Evolutionary conservation across 441 rosid species (phyloP), one percentile per base, ranked within the genome.

Genomic region (Pelargonium cotyledonis): DNA sequence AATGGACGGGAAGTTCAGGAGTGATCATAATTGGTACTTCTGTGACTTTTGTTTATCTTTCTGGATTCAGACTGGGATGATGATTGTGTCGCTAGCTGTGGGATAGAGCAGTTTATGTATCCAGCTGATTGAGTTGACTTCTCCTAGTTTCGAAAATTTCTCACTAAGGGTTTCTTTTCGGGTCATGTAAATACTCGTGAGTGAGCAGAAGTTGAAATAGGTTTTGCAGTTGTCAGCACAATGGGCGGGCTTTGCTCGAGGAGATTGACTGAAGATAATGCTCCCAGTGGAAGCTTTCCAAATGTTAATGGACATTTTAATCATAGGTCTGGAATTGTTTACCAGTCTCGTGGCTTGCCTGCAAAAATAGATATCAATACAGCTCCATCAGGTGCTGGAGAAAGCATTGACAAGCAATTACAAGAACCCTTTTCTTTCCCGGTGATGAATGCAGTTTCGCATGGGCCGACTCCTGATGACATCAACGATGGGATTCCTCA

Each of bases 191-290:
- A 66, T 75, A 74, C 51, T 69, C 19, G 38, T 16, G 29, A 47
- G 72, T 68, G 57, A 31, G 73, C 65, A 70, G 63, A 69, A 74
- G 64, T 26, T 81, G 74, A 72, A 66, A 46, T 68, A 29, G 63
- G 68, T 23, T 68, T 67, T 8, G 19, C 5, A 53, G 78, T 73
- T 69, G 74, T 75, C 70, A 66, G 44, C 66, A 70, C 74, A 69
- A 94, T 95, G 98, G 99, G 99, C 72, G 99, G 97, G 81, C 84
- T 95, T 82, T 92, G 99, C 89, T 92, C 99, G 78, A 88, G 94
- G 94, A 86, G 95, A 74, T 85, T 95, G 47, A 84, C 85, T 83
- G 89, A 92, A 80, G 92, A 91, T 82, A 88, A 86, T 85, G 94
- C 89, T 86, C 94, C 92, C 82, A 80, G 92, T 81, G 92, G 89